A percentile compares a stretch with the other conserved stretches of the same genome.
These are phyloP conservation scores for Tillandsia fasciculata DNA, from an alignment of 176 grass and related monocot genomes.

Conservation along the genomic window DNA sequence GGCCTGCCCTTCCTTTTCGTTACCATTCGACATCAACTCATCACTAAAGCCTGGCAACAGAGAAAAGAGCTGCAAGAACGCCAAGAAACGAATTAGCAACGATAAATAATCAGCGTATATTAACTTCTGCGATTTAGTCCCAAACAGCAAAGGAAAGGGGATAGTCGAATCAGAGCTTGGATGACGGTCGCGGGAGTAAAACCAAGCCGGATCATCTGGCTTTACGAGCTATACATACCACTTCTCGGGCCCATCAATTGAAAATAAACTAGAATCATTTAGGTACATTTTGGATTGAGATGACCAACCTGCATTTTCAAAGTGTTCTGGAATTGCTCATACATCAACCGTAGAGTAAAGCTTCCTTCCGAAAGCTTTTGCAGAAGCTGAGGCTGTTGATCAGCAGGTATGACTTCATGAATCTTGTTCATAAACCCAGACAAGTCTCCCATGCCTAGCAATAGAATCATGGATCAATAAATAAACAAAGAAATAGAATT, in stretches of 20 bases:
- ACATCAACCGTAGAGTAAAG: conserved; percentile 91
- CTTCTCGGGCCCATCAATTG: neutral
- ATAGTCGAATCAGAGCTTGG: too few species aligned
- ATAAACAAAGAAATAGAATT: conserved; percentile 7
- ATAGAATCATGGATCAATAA: conserved; percentile 8
- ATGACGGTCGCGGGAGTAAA: too few species aligned
- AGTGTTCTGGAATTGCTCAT: conserved; percentile 77
- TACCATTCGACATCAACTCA: conserved; percentile 86
- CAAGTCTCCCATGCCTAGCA: conserved; percentile 76
- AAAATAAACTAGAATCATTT: conserved; percentile 1
- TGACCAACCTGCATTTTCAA: conserved; percentile 85
- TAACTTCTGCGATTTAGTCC: too few species aligned
- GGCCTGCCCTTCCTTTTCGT: conserved; percentile 81
- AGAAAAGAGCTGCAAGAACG: conserved; percentile 55
- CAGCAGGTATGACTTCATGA: conserved; percentile 80
- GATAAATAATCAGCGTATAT: too few species aligned
- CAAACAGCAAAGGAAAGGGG: too few species aligned
- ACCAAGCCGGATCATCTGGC: too few species aligned
- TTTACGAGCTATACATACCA: too few species aligned
- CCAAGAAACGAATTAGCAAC: too few species aligned
- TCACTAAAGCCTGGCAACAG: conserved; percentile 85
- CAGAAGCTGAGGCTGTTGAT: conserved; percentile 91
- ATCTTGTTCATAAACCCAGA: conserved; percentile 93
- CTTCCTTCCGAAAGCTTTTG: conserved; percentile 77
- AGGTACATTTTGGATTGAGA: neutral